phyloP scores from a whole-genome alignment of 2,329 filamentous ascomycete species.

The Exophiala phaeomuriformis region DNA sequence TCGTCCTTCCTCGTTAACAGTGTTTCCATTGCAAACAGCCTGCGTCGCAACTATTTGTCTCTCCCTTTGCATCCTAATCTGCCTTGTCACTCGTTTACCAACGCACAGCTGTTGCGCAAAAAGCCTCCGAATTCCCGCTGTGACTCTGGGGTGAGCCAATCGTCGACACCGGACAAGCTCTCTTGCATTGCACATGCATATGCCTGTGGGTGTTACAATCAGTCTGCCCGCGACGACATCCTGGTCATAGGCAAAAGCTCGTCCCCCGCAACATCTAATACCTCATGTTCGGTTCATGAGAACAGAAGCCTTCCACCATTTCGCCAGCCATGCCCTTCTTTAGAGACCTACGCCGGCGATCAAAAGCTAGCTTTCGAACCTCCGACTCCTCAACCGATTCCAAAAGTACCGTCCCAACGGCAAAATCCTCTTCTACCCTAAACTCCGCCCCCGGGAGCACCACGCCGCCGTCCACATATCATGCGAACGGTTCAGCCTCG shows the following conservation, averaged over 20 bases:
- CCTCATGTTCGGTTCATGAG: conserved; percentile 12
- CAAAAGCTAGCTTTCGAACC: conserved; percentile 64
- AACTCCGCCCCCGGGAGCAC: conserved; percentile 57
- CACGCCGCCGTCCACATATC: conserved; percentile 66
- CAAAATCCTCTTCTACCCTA: conserved; percentile 55
- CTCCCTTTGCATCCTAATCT: conserved; percentile 2
- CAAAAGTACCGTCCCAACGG: conserved; percentile 55
- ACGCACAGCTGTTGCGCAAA: not conserved
- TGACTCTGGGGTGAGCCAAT: conserved; percentile 4
- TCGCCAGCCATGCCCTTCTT: conserved; percentile 52
- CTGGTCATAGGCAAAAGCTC: conserved; percentile 6
- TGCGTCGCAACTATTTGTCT: not conserved
- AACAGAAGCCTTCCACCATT: not conserved
- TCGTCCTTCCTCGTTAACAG: conserved; percentile 4
- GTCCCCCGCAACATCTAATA: conserved; percentile 3
- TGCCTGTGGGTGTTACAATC: conserved; percentile 13
- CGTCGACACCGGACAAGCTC: conserved; percentile 8
- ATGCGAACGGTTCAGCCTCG: conserved; percentile 58
- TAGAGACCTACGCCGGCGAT: conserved; percentile 68
- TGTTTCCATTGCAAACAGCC: not conserved
- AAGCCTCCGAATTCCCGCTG: conserved; percentile 1
- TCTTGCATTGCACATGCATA: conserved; percentile 19
- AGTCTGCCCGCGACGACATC: conserved; percentile 4
- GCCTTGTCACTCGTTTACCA: conserved; percentile 17
- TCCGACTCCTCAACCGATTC: conserved; percentile 57